Evolutionary conservation across 371 early-diverging fungal genomes (phyloP).

Genomic region (Mucor circinelloides): DNA sequence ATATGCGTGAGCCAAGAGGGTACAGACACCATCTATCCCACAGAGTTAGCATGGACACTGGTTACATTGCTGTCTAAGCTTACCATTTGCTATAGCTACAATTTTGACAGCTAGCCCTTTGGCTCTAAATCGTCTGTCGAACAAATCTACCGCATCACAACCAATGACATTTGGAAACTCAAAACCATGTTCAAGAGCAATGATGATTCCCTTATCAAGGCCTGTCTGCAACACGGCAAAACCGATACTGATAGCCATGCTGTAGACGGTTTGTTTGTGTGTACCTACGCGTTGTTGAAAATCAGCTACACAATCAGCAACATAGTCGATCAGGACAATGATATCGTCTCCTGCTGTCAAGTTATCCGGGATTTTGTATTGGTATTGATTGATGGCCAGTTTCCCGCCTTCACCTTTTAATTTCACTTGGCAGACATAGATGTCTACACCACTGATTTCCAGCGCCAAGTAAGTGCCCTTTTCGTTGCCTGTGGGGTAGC

Average conservation of each 20-base stretch:
- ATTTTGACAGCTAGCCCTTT: slow-evolving; percentile 48
- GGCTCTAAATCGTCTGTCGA: slow-evolving; percentile 35
- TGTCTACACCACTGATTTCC: slow-evolving; percentile 85
- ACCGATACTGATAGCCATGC: slow-evolving; percentile 49
- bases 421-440: slow-evolving; percentile 53
- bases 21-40: slow-evolving; percentile 83
- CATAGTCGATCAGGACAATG: slow-evolving; percentile 39
- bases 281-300: slow-evolving; percentile 41
- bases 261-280: slow-evolving; percentile 18
- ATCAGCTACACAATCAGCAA: slow-evolving; percentile 51
- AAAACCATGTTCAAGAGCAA: slow-evolving; percentile 52
- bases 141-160: slow-evolving; percentile 41
- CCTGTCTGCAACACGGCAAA: slow-evolving; percentile 51
- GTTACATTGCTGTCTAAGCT: not conserved
- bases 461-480: slow-evolving; percentile 89
- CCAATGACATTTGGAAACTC: slow-evolving; percentile 47
- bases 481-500: slow-evolving; percentile 81
- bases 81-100: slow-evolving; percentile 55
- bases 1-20: slow-evolving; percentile 89
- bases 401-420: slow-evolving; percentile 54
- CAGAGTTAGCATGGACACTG: not conserved
- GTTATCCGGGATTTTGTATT: slow-evolving; percentile 82
- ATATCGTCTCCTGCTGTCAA: slow-evolving; percentile 66
- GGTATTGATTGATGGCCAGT: slow-evolving; percentile 53
- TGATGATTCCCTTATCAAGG: slow-evolving; percentile 39